Percentiles rank a stretch among this genome's conserved stretches.
These are phyloP conservation scores for Hydnum rufescens DNA, from an alignment of 768 basidiomycete genomes.

Conservation along the genomic window DNA sequence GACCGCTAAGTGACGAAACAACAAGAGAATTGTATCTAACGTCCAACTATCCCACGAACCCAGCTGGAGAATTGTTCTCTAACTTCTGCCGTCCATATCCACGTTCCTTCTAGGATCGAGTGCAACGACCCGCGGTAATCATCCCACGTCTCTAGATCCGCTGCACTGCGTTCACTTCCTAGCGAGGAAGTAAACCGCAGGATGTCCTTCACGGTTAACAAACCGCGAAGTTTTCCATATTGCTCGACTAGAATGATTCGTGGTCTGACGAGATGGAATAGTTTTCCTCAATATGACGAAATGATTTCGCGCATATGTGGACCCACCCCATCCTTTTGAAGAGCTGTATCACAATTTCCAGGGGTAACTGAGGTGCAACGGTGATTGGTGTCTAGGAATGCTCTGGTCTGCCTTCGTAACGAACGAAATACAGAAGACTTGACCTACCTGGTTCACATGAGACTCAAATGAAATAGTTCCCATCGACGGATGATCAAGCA, in stretches of 20 bases:
- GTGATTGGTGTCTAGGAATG: conserved; percentile 72
- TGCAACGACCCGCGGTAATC: conserved; percentile 4
- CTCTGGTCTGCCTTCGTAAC: neutral
- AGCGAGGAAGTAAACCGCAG: conserved; percentile 52
- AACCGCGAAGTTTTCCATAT: conserved; percentile 58
- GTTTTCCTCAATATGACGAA: neutral
- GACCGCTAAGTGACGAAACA: neutral
- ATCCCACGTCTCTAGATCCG: conserved; percentile 1
- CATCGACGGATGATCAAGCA: conserved; percentile 20
- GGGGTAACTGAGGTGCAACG: conserved; percentile 73
- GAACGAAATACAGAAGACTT: too few species aligned
- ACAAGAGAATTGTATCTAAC: neutral
- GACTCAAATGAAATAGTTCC: conserved; percentile 34
- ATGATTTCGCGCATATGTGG: neutral
- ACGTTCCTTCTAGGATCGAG: conserved; percentile 9
- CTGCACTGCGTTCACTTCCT: neutral
- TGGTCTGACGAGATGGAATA: conserved; percentile 33
- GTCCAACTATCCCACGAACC: neutral
- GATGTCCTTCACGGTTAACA: conserved; percentile 94
- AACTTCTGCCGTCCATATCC: conserved; percentile 7
- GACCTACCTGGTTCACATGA: conserved; percentile 82
- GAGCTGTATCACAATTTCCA: conserved; percentile 94
- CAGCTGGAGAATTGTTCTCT: neutral
- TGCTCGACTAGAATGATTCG: conserved; percentile 91
- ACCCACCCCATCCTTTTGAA: conserved; percentile 96